These are phyloP conservation scores for Torulaspora franciscae DNA, from an alignment of 805 yeast genomes.

Conservation along the genomic window DNA sequence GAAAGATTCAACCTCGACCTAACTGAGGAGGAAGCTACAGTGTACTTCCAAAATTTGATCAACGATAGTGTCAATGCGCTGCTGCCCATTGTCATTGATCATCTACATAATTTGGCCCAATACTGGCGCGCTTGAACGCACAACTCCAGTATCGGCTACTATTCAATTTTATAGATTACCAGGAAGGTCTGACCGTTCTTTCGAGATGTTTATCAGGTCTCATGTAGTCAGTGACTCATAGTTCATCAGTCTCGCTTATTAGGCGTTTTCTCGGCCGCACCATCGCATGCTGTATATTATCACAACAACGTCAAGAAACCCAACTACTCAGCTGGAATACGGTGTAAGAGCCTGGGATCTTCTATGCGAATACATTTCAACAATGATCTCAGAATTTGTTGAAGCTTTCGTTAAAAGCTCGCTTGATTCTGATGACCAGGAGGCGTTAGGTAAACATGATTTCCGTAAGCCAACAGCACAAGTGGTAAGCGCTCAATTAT, in stretches of 20 bases:
- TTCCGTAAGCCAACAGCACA: constrained; percentile 40
- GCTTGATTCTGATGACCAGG: neutral
- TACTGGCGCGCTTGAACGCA: constrained; percentile 79
- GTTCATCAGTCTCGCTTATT: neutral
- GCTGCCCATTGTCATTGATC: constrained; percentile 89
- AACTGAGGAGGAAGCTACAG: constrained; percentile 93
- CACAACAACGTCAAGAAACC: neutral
- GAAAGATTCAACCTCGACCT: constrained; percentile 91
- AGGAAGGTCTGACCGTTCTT: too few relatives aligned
- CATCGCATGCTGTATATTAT: neutral
- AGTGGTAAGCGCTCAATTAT: constrained; percentile 72
- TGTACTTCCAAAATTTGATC: constrained; percentile 89
- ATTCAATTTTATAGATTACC: neutral
- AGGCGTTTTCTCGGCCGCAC: neutral
- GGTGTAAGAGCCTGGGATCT: neutral
- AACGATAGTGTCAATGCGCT: constrained; percentile 93
- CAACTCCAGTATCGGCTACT: neutral
- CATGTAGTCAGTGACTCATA: neutral
- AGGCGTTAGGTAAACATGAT: constrained; percentile 21
- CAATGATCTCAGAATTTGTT: neutral
- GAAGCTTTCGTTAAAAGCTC: constrained; percentile 1
- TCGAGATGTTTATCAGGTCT: neutral
- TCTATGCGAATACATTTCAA: neutral
- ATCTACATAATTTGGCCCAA: constrained; percentile 92
- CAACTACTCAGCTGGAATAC: neutral